Base-by-base conservation (phyloP, 805 yeast species). In the Candida lessepsii region DNA sequence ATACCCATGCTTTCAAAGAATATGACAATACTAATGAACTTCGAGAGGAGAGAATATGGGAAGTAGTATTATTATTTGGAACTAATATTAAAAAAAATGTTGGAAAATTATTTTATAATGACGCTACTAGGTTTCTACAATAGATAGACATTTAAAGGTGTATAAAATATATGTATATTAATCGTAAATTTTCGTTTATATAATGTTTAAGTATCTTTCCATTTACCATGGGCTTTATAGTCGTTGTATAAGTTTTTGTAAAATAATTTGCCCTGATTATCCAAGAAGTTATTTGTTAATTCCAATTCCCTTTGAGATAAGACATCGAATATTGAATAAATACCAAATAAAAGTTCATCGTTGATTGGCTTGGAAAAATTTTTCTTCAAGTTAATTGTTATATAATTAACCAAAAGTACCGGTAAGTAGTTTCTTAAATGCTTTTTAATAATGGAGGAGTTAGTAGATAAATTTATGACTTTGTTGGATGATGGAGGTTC, bases 141-240 rank as follows among this genome's bases (percentile, higher is more conserved):
- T 21, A 8, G 19, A 20, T 26, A 23, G 24, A 18, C 27, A 18
- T 16, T 16, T 20, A 14, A 20, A 28, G 14, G 8, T 9, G 9
- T 14, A 14, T 15, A 6, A 15, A 28, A 28, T 32, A 32, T 29
- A 40, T 37, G 20, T 23, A 39, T 24, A 29, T 39, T 29, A 34
- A 24, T 29, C 33, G 14, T 32, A 10, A n/a, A 4, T 20, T 31
- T 20, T 11, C 9, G 7, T 31, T 10, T 31, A 19, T 20, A 19
- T 31, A 19, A 28, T n/a, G 11, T 7, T 15, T 32, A 36, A 25
- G 18, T 24, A 31, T 79, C 87, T 42, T 65, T 77, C 96, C 96
- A 90, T 59, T 84, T 86, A 35, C 96, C 96, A 45, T 71, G 73
- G 54, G 74, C 80, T 56, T 76, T 78, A 64, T 87, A 91, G 46